Evolutionary conservation across 2,329 filamentous ascomycete species (phyloP).

Genomic region (Phaeophleospora eucalypticola): DNA sequence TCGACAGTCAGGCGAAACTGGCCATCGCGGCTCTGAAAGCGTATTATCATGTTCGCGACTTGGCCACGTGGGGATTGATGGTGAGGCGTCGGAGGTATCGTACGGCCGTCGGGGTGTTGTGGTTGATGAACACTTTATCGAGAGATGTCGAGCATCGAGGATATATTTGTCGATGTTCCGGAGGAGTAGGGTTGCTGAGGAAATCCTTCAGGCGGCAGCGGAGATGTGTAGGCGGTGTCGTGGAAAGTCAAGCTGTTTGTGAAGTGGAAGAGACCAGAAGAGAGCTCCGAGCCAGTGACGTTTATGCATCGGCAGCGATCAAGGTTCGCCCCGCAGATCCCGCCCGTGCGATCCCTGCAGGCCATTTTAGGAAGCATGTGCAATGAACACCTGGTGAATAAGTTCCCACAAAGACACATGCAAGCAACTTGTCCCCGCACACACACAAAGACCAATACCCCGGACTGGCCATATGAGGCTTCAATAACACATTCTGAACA

Average conservation of each 20-base stretch:
- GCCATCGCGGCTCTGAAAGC: constrained; percentile 87
- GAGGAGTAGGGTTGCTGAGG: neutral
- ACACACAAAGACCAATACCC: neutral
- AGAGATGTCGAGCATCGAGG: neutral
- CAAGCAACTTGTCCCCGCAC: neutral
- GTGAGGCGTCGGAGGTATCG: constrained; percentile 3
- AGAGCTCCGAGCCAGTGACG: neutral
- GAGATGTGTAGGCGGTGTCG: neutral
- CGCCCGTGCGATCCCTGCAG: neutral
- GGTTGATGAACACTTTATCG: neutral
- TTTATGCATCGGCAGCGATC: neutral
- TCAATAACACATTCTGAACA: too few relatives aligned
- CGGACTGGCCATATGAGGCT: too few relatives aligned
- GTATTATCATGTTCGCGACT: constrained; percentile 64
- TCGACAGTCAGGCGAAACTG: constrained; percentile 82
- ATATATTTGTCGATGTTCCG: neutral
- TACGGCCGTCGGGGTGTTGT: constrained; percentile 3
- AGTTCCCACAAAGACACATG: neutral
- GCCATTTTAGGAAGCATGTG: neutral
- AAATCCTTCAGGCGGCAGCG: neutral
- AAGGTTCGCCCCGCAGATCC: neutral
- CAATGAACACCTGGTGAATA: neutral
- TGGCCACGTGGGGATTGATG: constrained; percentile 4
- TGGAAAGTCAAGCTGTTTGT: neutral
- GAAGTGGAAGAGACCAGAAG: neutral